A percentile compares a stretch with the other conserved stretches of the same genome.
phyloP scores from a whole-genome alignment of 2,329 filamentous ascomycete genomes.

The Colletotrichum tofieldiae region DNA sequence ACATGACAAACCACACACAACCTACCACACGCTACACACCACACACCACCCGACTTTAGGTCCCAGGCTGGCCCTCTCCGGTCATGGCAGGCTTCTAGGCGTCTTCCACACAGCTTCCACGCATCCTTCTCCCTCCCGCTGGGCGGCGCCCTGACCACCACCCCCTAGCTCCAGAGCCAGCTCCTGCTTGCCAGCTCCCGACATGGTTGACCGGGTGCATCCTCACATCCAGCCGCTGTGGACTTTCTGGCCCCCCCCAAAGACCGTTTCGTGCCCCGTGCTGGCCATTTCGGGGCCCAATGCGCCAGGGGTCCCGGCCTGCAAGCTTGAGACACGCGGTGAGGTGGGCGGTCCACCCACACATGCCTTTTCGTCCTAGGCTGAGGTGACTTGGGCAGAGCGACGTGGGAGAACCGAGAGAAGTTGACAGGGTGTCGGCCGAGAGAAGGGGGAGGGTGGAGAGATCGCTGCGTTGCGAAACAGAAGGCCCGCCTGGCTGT shows the following conservation, averaged over 20 bases:
- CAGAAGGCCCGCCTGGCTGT: conserved; percentile 11
- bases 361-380: conserved; percentile 18
- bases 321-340: conserved; percentile 38
- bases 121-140: conserved; percentile 14
- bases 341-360: conserved; percentile 37
- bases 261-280: conserved; percentile 28
- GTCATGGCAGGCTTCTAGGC: conserved; percentile 31
- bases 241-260: neutral
- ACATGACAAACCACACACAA: neutral
- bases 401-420: neutral
- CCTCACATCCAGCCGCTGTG: conserved; percentile 34
- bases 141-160: conserved; percentile 13
- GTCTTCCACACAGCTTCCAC: conserved; percentile 32
- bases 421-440: neutral
- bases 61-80: neutral
- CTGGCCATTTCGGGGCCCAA: conserved; percentile 18
- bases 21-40: neutral
- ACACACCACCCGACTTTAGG: no score
- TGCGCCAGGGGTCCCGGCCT: conserved; percentile 32
- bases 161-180: conserved; percentile 27
- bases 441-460: conserved; percentile 1
- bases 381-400: conserved; percentile 18
- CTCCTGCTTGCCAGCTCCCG: neutral
- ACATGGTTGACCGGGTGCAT: conserved; percentile 37
- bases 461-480: conserved; percentile 16